Conservation (phyloP, 805 yeast species). For the Blastobotrys americana region DNA sequence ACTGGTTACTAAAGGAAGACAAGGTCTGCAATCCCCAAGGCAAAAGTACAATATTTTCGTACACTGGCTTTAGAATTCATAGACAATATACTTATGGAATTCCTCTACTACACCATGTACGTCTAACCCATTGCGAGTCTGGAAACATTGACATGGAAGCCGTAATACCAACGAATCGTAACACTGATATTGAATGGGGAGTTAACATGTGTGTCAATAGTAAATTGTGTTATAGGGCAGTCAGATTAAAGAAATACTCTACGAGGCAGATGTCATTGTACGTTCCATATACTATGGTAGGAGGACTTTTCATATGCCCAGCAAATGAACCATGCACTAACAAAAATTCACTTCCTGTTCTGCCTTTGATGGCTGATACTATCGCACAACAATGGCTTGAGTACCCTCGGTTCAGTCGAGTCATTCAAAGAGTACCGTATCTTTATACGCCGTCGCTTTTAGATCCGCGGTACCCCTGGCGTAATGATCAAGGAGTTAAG, state of each 20-base stretch:
- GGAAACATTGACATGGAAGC: conserved; percentile 44
- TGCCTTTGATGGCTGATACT: conserved; percentile 56
- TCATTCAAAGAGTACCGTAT: conserved; percentile 49
- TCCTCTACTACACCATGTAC: conserved; percentile 38
- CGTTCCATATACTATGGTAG: conserved; percentile 54
- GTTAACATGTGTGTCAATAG: conserved; percentile 16
- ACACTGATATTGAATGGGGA: conserved; percentile 44
- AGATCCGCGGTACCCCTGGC: conserved; percentile 21
- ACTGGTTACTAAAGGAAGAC: conserved; percentile 28
- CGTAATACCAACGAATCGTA: conserved; percentile 29
- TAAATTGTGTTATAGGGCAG: conserved; percentile 45
- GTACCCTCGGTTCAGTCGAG: conserved; percentile 13
- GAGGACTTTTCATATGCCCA: conserved; percentile 53
- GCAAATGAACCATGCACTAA: conserved; percentile 21
- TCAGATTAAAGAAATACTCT: conserved; percentile 51
- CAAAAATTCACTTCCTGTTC: conserved; percentile 36
- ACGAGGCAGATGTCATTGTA: conserved; percentile 39
- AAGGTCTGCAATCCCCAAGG: conserved; percentile 34
- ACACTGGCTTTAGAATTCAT: conserved; percentile 50
- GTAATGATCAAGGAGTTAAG: conserved; percentile 20
- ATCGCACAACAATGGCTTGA: conserved; percentile 41
- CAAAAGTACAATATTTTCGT: conserved; percentile 31
- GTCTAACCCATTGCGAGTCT: conserved; percentile 44
- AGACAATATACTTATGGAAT: conserved; percentile 41
- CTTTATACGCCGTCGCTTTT: conserved; percentile 42